These are phyloP conservation scores for Candida vartiovaarae DNA, from an alignment of 805 yeast species.

Conservation along the genomic window DNA sequence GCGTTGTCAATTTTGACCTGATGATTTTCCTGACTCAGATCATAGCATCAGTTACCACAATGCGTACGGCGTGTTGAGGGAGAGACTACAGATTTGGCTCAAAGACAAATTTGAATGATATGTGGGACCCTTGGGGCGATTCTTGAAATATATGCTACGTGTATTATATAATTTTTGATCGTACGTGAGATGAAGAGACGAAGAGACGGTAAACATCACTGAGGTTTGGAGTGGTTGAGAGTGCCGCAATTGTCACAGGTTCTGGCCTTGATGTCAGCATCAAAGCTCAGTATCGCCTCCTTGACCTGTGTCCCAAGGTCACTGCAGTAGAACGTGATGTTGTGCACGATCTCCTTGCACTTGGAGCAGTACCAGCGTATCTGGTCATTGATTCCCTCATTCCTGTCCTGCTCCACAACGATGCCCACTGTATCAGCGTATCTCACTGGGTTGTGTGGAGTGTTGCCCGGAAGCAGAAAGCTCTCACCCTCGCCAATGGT, in stretches of 20 bases:
- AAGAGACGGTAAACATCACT: slow-evolving; percentile 10
- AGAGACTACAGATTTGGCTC: slow-evolving; percentile 56
- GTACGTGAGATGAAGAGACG: too few relatives aligned
- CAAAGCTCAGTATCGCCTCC: slow-evolving; percentile 69
- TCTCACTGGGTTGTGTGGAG: slow-evolving; percentile 87
- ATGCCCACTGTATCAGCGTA: slow-evolving; percentile 81
- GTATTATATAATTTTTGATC: not conserved
- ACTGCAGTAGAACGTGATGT: slow-evolving; percentile 61
- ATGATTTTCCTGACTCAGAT: slow-evolving; percentile 87
- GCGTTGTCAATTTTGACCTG: slow-evolving; percentile 74
- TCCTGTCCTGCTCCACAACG: slow-evolving; percentile 90
- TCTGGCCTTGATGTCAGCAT: slow-evolving; percentile 50
- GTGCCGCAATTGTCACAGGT: slow-evolving; percentile 76
- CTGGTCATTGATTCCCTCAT: slow-evolving; percentile 59
- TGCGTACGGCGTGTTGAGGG: slow-evolving; percentile 68
- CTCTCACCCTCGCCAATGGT: slow-evolving; percentile 79
- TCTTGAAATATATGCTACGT: not conserved
- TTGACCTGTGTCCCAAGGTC: slow-evolving; percentile 91
- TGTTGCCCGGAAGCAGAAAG: slow-evolving; percentile 76
- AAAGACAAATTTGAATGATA: slow-evolving; percentile 7
- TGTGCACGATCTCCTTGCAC: slow-evolving; percentile 61
- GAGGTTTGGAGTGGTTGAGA: slow-evolving; percentile 60
- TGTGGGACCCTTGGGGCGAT: not conserved
- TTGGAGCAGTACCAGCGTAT: slow-evolving; percentile 82
- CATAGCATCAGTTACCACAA: slow-evolving; percentile 78